Conservation (phyloP, 164 flowering plant genomes). For the Vitis labrusca region DNA sequence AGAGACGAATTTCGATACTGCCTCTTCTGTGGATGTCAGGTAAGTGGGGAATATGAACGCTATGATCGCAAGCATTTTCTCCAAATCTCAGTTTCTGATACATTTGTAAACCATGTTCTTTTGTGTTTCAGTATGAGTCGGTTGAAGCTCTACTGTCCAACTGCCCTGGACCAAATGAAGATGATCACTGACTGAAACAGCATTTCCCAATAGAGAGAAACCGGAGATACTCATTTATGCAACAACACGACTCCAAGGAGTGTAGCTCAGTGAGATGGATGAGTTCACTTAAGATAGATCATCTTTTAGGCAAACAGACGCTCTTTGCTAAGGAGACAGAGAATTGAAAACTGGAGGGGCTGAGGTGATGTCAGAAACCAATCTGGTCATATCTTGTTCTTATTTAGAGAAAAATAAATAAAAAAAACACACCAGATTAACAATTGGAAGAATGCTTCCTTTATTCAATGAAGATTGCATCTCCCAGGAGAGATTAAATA, state of each 20-base stretch:
- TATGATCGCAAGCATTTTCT: neutral
- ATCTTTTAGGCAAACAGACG: no score
- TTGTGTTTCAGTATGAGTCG: slow-evolving; percentile 73
- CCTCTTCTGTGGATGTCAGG: slow-evolving; percentile 95
- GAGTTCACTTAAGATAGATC: no score
- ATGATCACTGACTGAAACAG: slow-evolving; percentile 54
- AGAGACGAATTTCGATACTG: slow-evolving; percentile 79
- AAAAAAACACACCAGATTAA: no score
- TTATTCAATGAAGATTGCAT: no score
- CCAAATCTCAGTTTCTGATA: neutral
- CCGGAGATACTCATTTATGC: neutral
- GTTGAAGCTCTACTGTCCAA: slow-evolving; percentile 59
- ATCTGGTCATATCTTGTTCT: no score
- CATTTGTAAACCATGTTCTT: neutral
- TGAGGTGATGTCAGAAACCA: no score
- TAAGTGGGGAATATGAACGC: slow-evolving; percentile 16
- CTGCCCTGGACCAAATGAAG: slow-evolving; percentile 87
- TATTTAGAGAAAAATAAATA: no score
- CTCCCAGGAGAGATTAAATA: no score
- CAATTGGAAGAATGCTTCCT: no score
- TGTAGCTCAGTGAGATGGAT: no score
- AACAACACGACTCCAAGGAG: neutral
- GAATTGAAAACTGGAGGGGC: neutral
- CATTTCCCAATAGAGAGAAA: no score
- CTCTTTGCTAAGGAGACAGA: neutral